Percentiles rank a stretch among this genome's conserved stretches.
These are phyloP conservation scores for Cercophora sp. DNA, from an alignment of 495 filamentous ascomycete species.

Conservation along the genomic window DNA sequence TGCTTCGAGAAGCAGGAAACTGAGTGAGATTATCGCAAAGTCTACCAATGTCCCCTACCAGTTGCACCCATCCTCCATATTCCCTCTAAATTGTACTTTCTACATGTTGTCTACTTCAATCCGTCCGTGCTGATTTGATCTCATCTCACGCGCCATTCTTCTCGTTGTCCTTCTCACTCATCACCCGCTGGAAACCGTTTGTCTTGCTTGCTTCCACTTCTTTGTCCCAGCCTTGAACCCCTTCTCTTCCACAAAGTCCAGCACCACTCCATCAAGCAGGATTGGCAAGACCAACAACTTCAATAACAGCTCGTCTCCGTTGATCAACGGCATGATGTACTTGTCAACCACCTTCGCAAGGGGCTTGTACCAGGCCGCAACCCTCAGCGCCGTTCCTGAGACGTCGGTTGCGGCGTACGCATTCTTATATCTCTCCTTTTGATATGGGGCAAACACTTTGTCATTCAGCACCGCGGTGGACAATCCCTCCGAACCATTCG, in stretches of 20 bases:
- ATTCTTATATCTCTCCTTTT: background rate
- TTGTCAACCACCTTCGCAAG: background rate
- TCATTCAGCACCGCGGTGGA: background rate
- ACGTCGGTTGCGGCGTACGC: background rate
- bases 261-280: slow-evolving; percentile 1
- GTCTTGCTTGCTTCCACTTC: slow-evolving; percentile 7
- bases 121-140: too few relatives aligned
- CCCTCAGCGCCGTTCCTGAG: background rate
- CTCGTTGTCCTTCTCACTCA: too few relatives aligned
- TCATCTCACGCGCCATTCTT: too few relatives aligned
- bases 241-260: slow-evolving; percentile 8
- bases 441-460: background rate
- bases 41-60: too few relatives aligned
- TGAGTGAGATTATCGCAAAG: too few relatives aligned
- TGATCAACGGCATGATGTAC: background rate
- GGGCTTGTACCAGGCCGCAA: slow-evolving; percentile 2
- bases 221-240: background rate
- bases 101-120: too few relatives aligned
- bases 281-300: background rate
- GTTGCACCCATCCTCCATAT: too few relatives aligned
- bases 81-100: too few relatives aligned
- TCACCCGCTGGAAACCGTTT: too few relatives aligned
- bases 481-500: background rate
- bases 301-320: background rate
- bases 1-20: too few relatives aligned